phyloP scores from a whole-genome alignment of 1,284 basidiomycete species.

The Leccinum subfulvum region DNA sequence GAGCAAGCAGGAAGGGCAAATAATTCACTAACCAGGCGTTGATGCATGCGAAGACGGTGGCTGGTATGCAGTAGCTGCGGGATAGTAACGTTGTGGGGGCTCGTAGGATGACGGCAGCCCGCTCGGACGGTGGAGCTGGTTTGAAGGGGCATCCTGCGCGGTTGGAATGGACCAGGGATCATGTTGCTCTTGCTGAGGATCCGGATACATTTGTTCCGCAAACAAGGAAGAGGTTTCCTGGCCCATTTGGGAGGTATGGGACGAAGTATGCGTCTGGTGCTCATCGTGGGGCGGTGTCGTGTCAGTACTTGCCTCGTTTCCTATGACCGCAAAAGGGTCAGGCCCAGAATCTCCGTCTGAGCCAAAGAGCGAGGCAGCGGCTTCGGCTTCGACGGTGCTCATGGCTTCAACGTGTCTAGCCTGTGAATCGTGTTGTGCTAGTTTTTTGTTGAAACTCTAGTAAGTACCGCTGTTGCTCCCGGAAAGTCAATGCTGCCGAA shows the following conservation, averaged over 20 bases:
- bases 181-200: slow-evolving; percentile 25
- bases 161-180: slow-evolving; percentile 29
- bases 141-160: slow-evolving; percentile 17
- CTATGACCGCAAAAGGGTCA: slow-evolving; percentile 68
- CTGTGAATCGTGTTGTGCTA: slow-evolving; percentile 12
- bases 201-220: slow-evolving; percentile 33
- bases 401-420: slow-evolving; percentile 42
- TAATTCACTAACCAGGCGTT: slow-evolving; percentile 27
- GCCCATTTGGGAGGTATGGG: slow-evolving; percentile 32
- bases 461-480: neutral
- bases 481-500: slow-evolving; percentile 8
- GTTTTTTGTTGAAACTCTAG: slow-evolving; percentile 19
- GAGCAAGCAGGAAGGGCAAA: neutral
- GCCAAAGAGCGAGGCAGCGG: slow-evolving; percentile 76
- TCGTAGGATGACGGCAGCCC: slow-evolving; percentile 22
- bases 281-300: slow-evolving; percentile 28
- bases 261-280: slow-evolving; percentile 18
- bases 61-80: slow-evolving; percentile 28
- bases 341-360: slow-evolving; percentile 51
- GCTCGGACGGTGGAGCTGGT: slow-evolving; percentile 17
- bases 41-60: slow-evolving; percentile 15
- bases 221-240: slow-evolving; percentile 35
- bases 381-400: slow-evolving; percentile 71
- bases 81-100: slow-evolving; percentile 30
- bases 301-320: slow-evolving; percentile 34